These are phyloP conservation scores for Liriodendron chinense DNA, from an alignment of 164 flowering plant species.

Conservation along the genomic window DNA sequence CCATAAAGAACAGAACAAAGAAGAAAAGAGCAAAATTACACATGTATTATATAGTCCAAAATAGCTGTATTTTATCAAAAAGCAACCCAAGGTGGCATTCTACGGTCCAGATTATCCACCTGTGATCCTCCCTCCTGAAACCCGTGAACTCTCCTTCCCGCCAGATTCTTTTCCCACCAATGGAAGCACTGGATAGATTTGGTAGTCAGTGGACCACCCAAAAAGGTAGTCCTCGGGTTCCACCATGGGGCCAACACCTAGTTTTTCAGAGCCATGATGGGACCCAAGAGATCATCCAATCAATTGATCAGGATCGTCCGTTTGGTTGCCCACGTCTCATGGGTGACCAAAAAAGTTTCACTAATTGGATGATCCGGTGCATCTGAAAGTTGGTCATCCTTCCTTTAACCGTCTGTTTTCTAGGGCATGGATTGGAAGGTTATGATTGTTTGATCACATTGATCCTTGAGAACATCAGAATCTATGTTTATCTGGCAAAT, in stretches of 20 bases:
- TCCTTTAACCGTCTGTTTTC: too few relatives aligned
- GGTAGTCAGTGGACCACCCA: neutral
- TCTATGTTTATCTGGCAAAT: neutral
- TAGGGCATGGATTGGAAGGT: too few relatives aligned
- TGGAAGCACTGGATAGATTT: too few relatives aligned
- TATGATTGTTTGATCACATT: too few relatives aligned
- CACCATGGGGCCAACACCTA: neutral
- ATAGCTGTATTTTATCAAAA: constrained; percentile 2
- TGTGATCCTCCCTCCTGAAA: constrained; percentile 33
- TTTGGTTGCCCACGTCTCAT: too few relatives aligned
- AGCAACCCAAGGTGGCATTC: constrained; percentile 7
- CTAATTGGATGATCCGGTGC: too few relatives aligned
- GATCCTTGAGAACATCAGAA: neutral
- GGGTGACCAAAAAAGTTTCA: too few relatives aligned
- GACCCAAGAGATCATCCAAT: too few relatives aligned
- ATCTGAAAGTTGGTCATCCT: too few relatives aligned
- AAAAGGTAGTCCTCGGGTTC: neutral
- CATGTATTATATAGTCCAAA: neutral
- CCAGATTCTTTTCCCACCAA: too few relatives aligned
- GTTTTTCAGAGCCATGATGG: too few relatives aligned
- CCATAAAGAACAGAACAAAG: constrained; percentile 16
- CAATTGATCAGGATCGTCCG: too few relatives aligned
- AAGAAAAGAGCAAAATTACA: neutral
- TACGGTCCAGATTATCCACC: constrained; percentile 42
- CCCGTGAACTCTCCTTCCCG: constrained; percentile 60